Conservation (phyloP, 257 asterid genomes). For the Fraxinus quadrangulata region DNA sequence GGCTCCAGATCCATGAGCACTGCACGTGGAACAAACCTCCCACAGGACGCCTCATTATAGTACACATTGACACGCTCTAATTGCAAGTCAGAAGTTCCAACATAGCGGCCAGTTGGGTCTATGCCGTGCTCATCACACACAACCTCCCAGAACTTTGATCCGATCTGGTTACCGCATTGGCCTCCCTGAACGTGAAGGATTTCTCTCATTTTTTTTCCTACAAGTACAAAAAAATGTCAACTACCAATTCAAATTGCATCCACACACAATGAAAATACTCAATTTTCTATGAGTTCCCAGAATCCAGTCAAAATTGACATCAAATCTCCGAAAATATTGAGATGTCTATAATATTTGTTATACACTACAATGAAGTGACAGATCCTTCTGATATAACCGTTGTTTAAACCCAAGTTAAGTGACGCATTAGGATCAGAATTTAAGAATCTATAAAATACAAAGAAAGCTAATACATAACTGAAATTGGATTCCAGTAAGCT, state of each 20-base stretch:
- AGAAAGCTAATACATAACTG: neutral
- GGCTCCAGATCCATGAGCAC: slow-evolving; percentile 25
- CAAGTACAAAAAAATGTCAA: neutral
- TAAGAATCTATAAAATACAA: neutral
- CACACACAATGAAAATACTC: neutral
- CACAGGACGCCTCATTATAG: slow-evolving; percentile 21
- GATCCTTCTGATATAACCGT: neutral
- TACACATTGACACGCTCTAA: slow-evolving; percentile 20
- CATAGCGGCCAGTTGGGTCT: slow-evolving; percentile 21
- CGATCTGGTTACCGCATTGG: slow-evolving; percentile 18
- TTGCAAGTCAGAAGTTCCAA: slow-evolving; percentile 16
- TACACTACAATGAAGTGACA: neutral
- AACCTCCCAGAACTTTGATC: slow-evolving; percentile 16
- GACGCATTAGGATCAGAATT: neutral
- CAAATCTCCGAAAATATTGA: neutral
- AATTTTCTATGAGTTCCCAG: neutral
- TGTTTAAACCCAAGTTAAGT: neutral
- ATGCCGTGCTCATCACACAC: slow-evolving; percentile 17
- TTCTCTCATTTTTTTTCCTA: slow-evolving; percentile 14
- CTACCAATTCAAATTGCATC: neutral
- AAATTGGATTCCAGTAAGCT: neutral
- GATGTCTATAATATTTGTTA: neutral
- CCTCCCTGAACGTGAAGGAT: slow-evolving; percentile 19
- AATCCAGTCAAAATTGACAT: neutral
- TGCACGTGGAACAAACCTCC: slow-evolving; percentile 19